These are phyloP conservation scores for Geopyxis carbonaria DNA, from an alignment of 495 filamentous ascomycete species.

Conservation along the genomic window DNA sequence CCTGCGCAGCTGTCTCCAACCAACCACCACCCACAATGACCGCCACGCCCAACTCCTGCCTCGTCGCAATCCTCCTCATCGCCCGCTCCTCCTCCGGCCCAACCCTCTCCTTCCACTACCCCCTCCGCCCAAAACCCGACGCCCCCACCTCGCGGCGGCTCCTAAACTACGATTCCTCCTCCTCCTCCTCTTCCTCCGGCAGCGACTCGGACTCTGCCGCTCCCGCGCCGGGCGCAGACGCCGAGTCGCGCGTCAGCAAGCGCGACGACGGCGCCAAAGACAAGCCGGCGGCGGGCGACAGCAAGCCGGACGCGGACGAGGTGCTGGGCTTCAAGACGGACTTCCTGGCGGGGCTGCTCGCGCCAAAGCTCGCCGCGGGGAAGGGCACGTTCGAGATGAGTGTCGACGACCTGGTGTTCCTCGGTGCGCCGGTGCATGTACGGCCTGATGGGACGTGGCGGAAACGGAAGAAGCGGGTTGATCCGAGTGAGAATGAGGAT, in stretches of 20 bases:
- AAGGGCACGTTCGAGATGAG: slow-evolving; percentile 76
- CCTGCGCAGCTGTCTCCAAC: too few species aligned
- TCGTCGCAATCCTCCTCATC: slow-evolving; percentile 66
- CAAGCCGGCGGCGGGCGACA: slow-evolving; percentile 37
- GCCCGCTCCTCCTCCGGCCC: slow-evolving; percentile 67
- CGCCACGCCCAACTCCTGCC: slow-evolving; percentile 37
- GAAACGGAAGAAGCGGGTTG: slow-evolving; percentile 54
- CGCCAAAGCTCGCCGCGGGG: slow-evolving; percentile 61
- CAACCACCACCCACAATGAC: background rate
- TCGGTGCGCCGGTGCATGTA: slow-evolving; percentile 77
- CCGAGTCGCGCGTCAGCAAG: slow-evolving; percentile 17
- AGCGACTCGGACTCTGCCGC: slow-evolving; percentile 19
- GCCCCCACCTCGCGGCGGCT: slow-evolving; percentile 8
- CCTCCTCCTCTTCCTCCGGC: slow-evolving; percentile 9
- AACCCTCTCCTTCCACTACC: slow-evolving; percentile 82
- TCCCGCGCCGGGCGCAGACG: slow-evolving; percentile 11
- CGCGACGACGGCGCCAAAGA: slow-evolving; percentile 36
- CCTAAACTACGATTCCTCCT: slow-evolving; percentile 14
- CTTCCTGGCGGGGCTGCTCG: slow-evolving; percentile 69
- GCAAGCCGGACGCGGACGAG: slow-evolving; percentile 34
- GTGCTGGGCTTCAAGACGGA: slow-evolving; percentile 58
- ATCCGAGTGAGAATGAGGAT: slow-evolving; percentile 32
- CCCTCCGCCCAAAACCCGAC: slow-evolving; percentile 38
- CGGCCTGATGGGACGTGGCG: slow-evolving; percentile 74
- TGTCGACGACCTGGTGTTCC: slow-evolving; percentile 65